Conservation (phyloP, 169 alveolate genomes). For the Cryptosporidium ryanae region DNA sequence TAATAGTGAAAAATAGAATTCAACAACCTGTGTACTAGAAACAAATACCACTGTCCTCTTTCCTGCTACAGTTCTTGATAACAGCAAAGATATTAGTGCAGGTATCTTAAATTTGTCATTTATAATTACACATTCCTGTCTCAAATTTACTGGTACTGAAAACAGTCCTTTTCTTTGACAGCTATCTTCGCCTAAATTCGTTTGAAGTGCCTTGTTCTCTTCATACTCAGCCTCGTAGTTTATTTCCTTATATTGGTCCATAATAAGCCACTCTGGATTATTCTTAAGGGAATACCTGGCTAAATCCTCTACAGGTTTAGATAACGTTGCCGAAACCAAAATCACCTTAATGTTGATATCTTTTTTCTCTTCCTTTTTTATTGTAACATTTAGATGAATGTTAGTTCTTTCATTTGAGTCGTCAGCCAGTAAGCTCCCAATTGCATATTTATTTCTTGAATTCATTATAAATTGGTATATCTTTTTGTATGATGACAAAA, state of each 20-base stretch:
- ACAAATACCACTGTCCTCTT: slow-evolving; percentile 66
- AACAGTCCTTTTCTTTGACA: slow-evolving; percentile 37
- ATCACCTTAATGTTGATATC: slow-evolving; percentile 72
- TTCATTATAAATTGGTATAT: slow-evolving; percentile 79
- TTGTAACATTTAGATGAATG: slow-evolving; percentile 30
- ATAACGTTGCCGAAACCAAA: slow-evolving; percentile 86
- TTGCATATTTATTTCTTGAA: slow-evolving; percentile 12
- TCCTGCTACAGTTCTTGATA: slow-evolving; percentile 26
- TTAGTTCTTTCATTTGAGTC: slow-evolving; percentile 17
- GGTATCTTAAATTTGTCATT: slow-evolving; percentile 68
- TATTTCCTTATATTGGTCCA: slow-evolving; percentile 56
- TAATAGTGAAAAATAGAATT: slow-evolving; percentile 41
- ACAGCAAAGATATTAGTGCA: slow-evolving; percentile 46
- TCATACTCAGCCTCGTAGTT: neutral
- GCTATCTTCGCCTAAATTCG: neutral
- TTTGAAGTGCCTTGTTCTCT: neutral
- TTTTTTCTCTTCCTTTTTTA: slow-evolving; percentile 1
- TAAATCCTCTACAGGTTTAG: slow-evolving; percentile 82
- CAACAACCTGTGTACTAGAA: slow-evolving; percentile 72
- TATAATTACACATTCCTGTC: slow-evolving; percentile 59
- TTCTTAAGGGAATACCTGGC: slow-evolving; percentile 82
- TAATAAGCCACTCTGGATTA: slow-evolving; percentile 75
- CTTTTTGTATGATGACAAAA: slow-evolving; percentile 91
- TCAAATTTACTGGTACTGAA: slow-evolving; percentile 56
- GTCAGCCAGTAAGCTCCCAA: neutral